Evolutionary conservation across 2,329 filamentous ascomycete species (phyloP), one percentile per base, ranked within the genome.

Genomic region (Aciculosporium take): DNA sequence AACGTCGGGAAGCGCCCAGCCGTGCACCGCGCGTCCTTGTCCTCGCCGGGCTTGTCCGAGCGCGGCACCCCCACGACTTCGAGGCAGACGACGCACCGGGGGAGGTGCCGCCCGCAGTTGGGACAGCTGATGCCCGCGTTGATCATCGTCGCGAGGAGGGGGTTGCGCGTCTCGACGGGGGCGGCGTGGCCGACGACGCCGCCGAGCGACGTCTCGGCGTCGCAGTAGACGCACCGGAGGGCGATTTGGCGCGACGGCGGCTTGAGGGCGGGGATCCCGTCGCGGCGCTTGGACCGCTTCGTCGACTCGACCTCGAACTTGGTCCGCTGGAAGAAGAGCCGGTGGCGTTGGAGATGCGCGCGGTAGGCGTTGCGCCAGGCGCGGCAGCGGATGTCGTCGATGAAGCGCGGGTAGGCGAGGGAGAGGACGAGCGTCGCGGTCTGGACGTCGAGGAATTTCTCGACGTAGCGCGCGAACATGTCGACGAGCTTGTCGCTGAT

Each of bases 261-360:
- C 43, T 75, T 76, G 48, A 83, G 70, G 7, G 74, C 71, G n/a
- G 74, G 74, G 6, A 58, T 48, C 31, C 80, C 81, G 40, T 77
- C 71, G 40, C 74, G 73, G 40, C 74, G 73, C 43, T 79, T 75
- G 49, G 79, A 81, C 49, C 73, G 73, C 48, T 77, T 76, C 20
- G 80, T 84, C 53, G 83, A 82, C 55, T 84, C 79, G 45, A 84
- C 81, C 49, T 84, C 80, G 60, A 87, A 89, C 52, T 80, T 81
- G 41, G 82, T 81, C 36, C 84, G 76, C 49, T 84, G 73, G 46
- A 82, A 76, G 62, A 84, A 88, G 42, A 70, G 74, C 58, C 72
- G 81, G 69, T 84, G 84, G 48, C 69, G 79, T 63, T 82, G 76
- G 29, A 83, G 71, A 51, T 84, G 78, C 38, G 79, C 76, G 42